Conservation (phyloP, 371 early-diverging fungal genomes). For the Mortierella sp. region DNA sequence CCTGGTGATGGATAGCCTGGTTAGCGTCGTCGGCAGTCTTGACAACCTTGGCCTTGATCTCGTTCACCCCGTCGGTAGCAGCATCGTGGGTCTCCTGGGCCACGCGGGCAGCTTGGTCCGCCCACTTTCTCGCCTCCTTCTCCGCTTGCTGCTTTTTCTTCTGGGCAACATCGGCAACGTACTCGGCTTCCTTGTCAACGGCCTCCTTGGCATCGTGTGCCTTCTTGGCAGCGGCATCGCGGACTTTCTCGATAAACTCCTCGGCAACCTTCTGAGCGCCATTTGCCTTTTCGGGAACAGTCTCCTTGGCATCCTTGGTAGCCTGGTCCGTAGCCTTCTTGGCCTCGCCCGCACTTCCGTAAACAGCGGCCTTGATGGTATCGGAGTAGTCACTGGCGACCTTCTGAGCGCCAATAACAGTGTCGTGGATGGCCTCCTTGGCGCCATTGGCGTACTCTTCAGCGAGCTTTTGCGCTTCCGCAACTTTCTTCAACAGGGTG, state of each 20-base stretch:
- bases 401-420: constrained; percentile 17
- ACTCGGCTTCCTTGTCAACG: constrained; percentile 24
- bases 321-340: constrained; percentile 9
- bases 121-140: constrained; percentile 25
- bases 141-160: constrained; percentile 29
- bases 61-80: not conserved
- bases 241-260: constrained; percentile 19
- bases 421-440: constrained; percentile 23
- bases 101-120: constrained; percentile 2
- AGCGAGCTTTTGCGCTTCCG: constrained; percentile 19
- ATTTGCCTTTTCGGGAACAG: constrained; percentile 23
- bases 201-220: constrained; percentile 31
- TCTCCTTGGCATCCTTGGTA: constrained; percentile 22
- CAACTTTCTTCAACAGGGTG: constrained; percentile 21
- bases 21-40: constrained; percentile 14
- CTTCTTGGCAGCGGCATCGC: constrained; percentile 24
- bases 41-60: constrained; percentile 22
- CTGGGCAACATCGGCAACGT: constrained; percentile 19
- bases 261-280: constrained; percentile 28
- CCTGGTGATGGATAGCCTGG: constrained; percentile 4
- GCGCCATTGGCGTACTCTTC: constrained; percentile 15
- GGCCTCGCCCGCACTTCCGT: constrained; percentile 6
- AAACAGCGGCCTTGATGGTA: constrained; percentile 17
- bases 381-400: constrained; percentile 20
- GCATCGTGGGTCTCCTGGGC: constrained; percentile 20